Evolutionary conservation across 2,329 filamentous ascomycete genomes (phyloP).

Genomic region (Aspergillus melleus): DNA sequence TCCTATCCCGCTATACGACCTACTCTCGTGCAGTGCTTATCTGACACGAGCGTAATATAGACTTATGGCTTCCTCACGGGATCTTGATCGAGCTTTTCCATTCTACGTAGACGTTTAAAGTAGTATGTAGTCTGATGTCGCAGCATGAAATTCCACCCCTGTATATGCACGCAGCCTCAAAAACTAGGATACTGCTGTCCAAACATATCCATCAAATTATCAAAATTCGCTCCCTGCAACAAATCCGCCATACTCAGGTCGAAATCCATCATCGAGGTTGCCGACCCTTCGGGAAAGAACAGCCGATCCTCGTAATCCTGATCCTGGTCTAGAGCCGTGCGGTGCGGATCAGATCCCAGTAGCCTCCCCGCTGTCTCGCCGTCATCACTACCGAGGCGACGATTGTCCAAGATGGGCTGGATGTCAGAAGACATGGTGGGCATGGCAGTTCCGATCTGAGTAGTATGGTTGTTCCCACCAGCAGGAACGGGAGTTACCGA

Average conservation of each 20-base stretch:
- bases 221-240: conserved; percentile 33
- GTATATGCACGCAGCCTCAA: conserved; percentile 4
- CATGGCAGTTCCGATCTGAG: background rate
- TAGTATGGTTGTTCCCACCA: too few species aligned
- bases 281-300: background rate
- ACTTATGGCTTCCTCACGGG: conserved; percentile 30
- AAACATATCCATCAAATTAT: conserved; percentile 33
- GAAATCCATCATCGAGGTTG: conserved; percentile 18
- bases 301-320: background rate
- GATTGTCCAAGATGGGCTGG: background rate
- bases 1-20: conserved; percentile 13
- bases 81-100: conserved; percentile 11
- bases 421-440: background rate
- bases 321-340: background rate
- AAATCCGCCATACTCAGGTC: conserved; percentile 36
- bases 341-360: background rate
- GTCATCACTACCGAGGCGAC: background rate
- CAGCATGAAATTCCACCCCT: background rate
- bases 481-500: too few species aligned
- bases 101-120: background rate
- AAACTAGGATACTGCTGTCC: conserved; percentile 34
- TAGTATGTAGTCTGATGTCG: background rate
- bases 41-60: conserved; percentile 31
- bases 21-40: conserved; percentile 14
- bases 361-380: background rate